phyloP scores from a whole-genome alignment of 192 early-diverging fungal genomes.

The Coemansia sp. region DNA sequence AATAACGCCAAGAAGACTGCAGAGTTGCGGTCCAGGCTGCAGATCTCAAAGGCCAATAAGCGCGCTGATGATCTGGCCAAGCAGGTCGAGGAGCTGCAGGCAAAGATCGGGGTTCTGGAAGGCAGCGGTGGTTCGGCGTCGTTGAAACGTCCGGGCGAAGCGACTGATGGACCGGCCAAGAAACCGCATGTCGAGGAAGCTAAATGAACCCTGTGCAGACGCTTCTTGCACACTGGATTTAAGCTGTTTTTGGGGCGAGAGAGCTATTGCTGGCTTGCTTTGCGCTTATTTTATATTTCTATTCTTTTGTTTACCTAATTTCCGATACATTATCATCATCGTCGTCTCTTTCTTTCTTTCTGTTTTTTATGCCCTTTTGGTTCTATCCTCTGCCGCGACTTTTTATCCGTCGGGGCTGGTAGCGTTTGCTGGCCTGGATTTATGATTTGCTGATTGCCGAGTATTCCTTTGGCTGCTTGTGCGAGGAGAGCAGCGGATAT shows the following conservation, averaged over 20 bases:
- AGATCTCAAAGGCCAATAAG: conserved; percentile 47
- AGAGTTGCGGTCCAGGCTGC: conserved; percentile 50
- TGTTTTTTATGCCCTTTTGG: not conserved
- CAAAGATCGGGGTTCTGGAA: conserved; percentile 13
- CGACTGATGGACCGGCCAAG: conserved; percentile 34
- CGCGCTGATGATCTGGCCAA: conserved; percentile 44
- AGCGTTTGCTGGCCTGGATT: no score
- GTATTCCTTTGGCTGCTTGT: no score
- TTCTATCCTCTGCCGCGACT: not conserved
- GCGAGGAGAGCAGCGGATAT: no score
- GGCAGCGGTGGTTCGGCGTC: conserved; percentile 3
- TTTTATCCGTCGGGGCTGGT: no score
- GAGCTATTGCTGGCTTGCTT: not conserved
- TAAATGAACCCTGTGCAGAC: not conserved
- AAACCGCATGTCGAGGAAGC: conserved; percentile 32
- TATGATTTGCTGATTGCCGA: no score
- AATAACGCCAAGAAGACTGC: conserved; percentile 31
- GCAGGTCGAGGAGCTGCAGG: conserved; percentile 25
- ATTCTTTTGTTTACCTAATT: not conserved
- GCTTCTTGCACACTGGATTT: no score
- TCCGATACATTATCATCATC: no score
- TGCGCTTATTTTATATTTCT: conserved; percentile 1
- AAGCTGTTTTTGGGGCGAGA: no score
- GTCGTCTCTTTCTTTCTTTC: conserved; percentile 1
- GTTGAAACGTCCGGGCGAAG: conserved; percentile 27